These are phyloP conservation scores for Alternaria tenuissima DNA, from an alignment of 2,329 filamentous ascomycete species.

Conservation along the genomic window DNA sequence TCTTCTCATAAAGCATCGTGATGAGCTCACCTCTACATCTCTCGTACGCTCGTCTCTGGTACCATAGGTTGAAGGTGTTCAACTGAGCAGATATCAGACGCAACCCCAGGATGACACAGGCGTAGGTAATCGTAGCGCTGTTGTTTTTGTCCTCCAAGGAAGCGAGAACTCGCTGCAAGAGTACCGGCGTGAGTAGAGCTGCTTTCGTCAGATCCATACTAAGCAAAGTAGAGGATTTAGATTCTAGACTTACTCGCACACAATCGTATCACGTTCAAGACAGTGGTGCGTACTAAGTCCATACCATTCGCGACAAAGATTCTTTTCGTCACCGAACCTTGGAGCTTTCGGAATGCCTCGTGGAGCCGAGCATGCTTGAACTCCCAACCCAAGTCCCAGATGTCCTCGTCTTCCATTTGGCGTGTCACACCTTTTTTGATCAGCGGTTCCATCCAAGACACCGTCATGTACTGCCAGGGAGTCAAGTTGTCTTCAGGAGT, in stretches of 20 bases:
- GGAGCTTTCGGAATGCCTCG: constrained; percentile 74
- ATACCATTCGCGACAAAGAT: constrained; percentile 79
- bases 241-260: constrained; percentile 56
- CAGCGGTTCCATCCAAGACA: constrained; percentile 82
- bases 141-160: constrained; percentile 67
- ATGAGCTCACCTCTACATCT: constrained; percentile 85
- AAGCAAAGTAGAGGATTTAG: background rate
- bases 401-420: constrained; percentile 78
- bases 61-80: constrained; percentile 78
- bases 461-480: constrained; percentile 83
- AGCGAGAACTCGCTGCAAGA: constrained; percentile 75
- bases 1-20: constrained; percentile 84
- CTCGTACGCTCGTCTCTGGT: constrained; percentile 83
- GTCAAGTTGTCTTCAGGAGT: constrained; percentile 81
- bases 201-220: constrained; percentile 5
- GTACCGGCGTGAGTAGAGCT: constrained; percentile 65
- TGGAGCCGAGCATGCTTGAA: constrained; percentile 83
- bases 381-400: constrained; percentile 81
- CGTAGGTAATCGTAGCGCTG: constrained; percentile 70
- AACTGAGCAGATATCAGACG: constrained; percentile 71
- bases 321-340: constrained; percentile 74
- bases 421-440: constrained; percentile 70
- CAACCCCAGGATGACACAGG: constrained; percentile 66
- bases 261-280: constrained; percentile 71
- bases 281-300: constrained; percentile 74